phyloP scores from a whole-genome alignment of 1,284 basidiomycete species.

The Trichosporon sp. region DNA sequence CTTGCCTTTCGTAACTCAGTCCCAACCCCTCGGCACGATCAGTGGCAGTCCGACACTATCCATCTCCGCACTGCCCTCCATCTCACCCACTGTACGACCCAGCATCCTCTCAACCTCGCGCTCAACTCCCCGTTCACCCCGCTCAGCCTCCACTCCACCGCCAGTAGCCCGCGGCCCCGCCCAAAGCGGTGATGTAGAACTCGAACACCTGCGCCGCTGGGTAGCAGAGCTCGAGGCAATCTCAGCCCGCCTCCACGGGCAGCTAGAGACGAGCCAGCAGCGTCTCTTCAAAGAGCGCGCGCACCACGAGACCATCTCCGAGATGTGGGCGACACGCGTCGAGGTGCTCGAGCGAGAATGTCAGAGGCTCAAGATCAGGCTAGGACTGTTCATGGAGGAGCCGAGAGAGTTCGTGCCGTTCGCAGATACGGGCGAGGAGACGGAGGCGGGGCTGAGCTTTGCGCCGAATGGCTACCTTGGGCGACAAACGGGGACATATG shows the following conservation, averaged over 20 bases:
- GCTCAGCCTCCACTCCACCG: not conserved
- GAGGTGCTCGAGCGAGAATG: not conserved
- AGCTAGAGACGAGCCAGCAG: not conserved
- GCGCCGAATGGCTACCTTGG: too few species aligned
- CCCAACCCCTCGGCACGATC: too few species aligned
- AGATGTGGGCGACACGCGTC: constrained; percentile 2
- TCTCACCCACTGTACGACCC: too few species aligned
- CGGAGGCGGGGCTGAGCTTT: too few species aligned
- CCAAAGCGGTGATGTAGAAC: not conserved
- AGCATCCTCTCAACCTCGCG: too few species aligned
- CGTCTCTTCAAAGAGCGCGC: constrained; percentile 1
- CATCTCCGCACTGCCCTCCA: too few species aligned
- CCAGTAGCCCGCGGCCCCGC: not conserved
- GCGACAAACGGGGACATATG: too few species aligned
- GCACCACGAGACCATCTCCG: constrained; percentile 2
- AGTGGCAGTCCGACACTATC: not conserved
- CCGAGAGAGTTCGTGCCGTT: too few species aligned
- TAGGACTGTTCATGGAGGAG: not conserved
- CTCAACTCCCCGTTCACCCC: not conserved
- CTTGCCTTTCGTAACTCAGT: too few species aligned
- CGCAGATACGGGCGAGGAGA: too few species aligned
- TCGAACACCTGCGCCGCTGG: not conserved
- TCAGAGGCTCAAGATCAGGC: not conserved
- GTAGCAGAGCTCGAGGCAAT: not conserved
- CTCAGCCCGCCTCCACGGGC: not conserved